A percentile compares a stretch with the other conserved stretches of the same genome.
Evolutionary conservation across 441 rosid genomes (phyloP).

Genomic region (Mallotus repandus): DNA sequence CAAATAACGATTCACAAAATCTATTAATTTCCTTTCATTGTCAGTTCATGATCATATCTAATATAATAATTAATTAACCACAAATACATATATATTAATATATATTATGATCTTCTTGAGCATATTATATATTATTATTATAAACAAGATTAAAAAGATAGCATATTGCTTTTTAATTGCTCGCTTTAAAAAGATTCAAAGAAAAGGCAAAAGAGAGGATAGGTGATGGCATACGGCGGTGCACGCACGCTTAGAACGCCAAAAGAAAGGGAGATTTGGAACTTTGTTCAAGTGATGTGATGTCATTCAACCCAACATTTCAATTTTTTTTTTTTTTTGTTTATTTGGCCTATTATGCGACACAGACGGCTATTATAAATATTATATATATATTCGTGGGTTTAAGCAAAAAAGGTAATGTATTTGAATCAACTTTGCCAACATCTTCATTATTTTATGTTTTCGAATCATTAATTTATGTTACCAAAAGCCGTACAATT

Average conservation of each 20-base stretch:
- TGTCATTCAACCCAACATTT: neutral
- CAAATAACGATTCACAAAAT: neutral
- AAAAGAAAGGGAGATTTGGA: neutral
- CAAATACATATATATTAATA: neutral
- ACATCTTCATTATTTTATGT: no score
- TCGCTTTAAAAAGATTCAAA: neutral
- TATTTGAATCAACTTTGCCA: no score
- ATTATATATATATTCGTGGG: no score
- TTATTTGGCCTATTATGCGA: neutral
- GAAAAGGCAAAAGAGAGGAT: neutral
- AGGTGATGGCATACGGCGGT: neutral
- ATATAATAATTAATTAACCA: neutral
- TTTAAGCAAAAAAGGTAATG: no score
- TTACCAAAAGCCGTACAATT: no score
- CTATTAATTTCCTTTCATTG: neutral
- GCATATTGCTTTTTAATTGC: neutral
- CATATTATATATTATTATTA: neutral
- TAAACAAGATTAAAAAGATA: neutral
- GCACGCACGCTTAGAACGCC: constrained; percentile 2
- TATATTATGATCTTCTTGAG: neutral
- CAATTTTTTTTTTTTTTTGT: neutral
- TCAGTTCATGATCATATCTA: neutral
- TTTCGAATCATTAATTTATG: no score
- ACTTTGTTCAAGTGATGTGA: neutral
- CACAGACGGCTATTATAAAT: neutral